phyloP scores from a whole-genome alignment of 176 grass and related monocot species.

The barley (Hordeum vulgare) region MorexV3_pseudomolecules_assembly NC_058520.1:541833786-541834285 shows the following conservation, averaged over 20 bases:
- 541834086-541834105: background rate
- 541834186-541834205: background rate
- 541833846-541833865: background rate
- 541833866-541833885: background rate
- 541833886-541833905: background rate
- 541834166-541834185: slow-evolving; percentile 3
- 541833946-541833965: background rate
- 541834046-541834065: background rate
- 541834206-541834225: background rate
- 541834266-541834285: background rate
- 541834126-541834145: background rate
- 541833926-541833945: background rate
- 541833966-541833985: background rate
- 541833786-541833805: background rate
- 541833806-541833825: background rate
- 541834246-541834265: background rate
- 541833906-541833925: background rate
- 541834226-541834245: background rate
- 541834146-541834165: background rate
- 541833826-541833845: background rate
- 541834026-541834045: background rate
- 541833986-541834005: background rate
- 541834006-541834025: background rate
- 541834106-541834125: background rate
- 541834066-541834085: background rate